Conservation (phyloP, 1,139 yeast genomes). For the Yarrowia galli region DNA sequence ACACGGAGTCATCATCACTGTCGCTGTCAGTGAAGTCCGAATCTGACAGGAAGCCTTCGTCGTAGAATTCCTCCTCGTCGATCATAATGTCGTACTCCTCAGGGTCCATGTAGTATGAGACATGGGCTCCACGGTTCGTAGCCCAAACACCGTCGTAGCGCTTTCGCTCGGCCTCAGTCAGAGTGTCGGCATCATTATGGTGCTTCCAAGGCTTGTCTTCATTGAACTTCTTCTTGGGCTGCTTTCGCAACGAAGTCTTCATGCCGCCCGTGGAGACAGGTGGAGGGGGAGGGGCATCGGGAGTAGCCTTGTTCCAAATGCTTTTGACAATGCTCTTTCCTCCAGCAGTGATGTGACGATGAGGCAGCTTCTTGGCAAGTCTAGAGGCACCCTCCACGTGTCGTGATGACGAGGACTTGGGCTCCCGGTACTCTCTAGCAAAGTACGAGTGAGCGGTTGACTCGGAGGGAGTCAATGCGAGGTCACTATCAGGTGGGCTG, state of each 20-base stretch:
- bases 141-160: slow-evolving; percentile 95
- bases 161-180: slow-evolving; percentile 78
- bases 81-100: slow-evolving; percentile 42
- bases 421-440: slow-evolving; percentile 27
- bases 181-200: slow-evolving; percentile 66
- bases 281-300: slow-evolving; percentile 9
- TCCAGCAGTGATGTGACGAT: slow-evolving; percentile 27
- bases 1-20: slow-evolving; percentile 39
- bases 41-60: slow-evolving; percentile 6
- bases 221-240: slow-evolving; percentile 65
- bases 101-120: slow-evolving; percentile 50
- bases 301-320: slow-evolving; percentile 22
- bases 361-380: slow-evolving; percentile 28
- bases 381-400: slow-evolving; percentile 8
- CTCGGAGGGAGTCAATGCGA: slow-evolving; percentile 32
- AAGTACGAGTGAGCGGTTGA: slow-evolving; percentile 32
- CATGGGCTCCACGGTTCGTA: slow-evolving; percentile 74
- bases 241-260: slow-evolving; percentile 73
- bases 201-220: slow-evolving; percentile 97
- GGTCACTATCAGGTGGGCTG: slow-evolving; percentile 14
- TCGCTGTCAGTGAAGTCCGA: slow-evolving; percentile 39
- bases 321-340: slow-evolving; percentile 29
- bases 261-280: slow-evolving; percentile 24
- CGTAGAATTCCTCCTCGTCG: slow-evolving; percentile 41
- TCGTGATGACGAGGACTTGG: slow-evolving; percentile 2